These are phyloP conservation scores for Triticum dicoccoides DNA, from an alignment of 176 grass and related monocot genomes.

Conservation along the genomic window DNA sequence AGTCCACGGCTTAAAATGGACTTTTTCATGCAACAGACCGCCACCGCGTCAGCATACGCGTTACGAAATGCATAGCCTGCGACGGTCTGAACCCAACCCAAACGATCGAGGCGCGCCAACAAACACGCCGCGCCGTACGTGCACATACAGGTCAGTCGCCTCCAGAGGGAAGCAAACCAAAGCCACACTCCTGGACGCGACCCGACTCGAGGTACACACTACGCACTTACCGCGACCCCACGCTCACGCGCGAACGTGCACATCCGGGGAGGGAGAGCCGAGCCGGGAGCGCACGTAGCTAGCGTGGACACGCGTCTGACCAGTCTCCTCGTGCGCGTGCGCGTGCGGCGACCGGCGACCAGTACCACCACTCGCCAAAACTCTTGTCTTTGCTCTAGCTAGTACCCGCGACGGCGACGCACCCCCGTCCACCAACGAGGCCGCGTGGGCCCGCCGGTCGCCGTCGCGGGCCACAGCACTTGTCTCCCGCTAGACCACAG, in stretches of 20 bases:
- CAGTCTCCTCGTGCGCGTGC: background rate
- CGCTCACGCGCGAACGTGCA: background rate
- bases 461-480: background rate
- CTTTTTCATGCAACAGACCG: too few species aligned
- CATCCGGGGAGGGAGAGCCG: background rate
- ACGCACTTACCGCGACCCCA: background rate
- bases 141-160: background rate
- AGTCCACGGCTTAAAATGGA: too few species aligned
- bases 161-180: too few species aligned
- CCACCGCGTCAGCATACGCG: too few species aligned
- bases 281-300: too few species aligned
- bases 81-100: too few species aligned
- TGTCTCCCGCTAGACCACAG: background rate
- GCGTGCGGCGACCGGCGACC: background rate
- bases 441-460: slow-evolving; percentile 4
- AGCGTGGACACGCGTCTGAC: background rate
- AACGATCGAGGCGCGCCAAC: too few species aligned
- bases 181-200: too few species aligned
- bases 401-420: background rate
- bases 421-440: background rate
- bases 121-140: background rate
- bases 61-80: too few species aligned
- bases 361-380: background rate
- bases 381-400: background rate
- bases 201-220: too few species aligned